These are phyloP conservation scores for Malus domestica DNA, from an alignment of 306 rosid genomes.

Conservation along the genomic window DNA sequence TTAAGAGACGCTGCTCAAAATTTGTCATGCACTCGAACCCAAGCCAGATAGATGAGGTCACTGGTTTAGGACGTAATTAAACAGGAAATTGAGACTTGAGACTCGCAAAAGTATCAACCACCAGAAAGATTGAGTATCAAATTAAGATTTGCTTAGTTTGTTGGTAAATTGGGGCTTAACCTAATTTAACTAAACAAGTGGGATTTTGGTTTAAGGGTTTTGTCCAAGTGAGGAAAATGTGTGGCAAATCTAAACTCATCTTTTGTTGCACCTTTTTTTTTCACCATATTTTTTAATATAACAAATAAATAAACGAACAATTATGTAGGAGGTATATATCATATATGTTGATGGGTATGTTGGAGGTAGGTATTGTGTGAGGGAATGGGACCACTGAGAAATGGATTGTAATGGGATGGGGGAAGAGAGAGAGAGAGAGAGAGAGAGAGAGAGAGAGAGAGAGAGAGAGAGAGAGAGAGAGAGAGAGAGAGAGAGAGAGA, in stretches of 20 bases:
- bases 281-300: background rate
- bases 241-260: conserved; percentile 19
- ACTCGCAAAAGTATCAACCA: background rate
- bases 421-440: no score
- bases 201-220: background rate
- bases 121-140: background rate
- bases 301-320: no score
- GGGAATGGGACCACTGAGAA: conserved; percentile 56
- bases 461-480: conserved; percentile 17
- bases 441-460: background rate
- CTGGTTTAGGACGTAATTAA: background rate
- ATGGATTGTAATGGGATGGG: conserved; percentile 50
- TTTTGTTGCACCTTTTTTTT: background rate
- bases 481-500: background rate
- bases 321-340: background rate
- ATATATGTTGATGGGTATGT: conserved; percentile 18
- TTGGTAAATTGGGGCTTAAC: background rate
- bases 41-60: background rate
- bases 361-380: conserved; percentile 31
- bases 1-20: background rate
- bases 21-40: background rate
- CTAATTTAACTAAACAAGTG: background rate
- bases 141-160: background rate
- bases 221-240: background rate
- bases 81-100: conserved; percentile 6